Evolutionary conservation across 441 rosid species (phyloP), one percentile per base, ranked within the genome.

Genomic region (Eruca vesicaria): DNA sequence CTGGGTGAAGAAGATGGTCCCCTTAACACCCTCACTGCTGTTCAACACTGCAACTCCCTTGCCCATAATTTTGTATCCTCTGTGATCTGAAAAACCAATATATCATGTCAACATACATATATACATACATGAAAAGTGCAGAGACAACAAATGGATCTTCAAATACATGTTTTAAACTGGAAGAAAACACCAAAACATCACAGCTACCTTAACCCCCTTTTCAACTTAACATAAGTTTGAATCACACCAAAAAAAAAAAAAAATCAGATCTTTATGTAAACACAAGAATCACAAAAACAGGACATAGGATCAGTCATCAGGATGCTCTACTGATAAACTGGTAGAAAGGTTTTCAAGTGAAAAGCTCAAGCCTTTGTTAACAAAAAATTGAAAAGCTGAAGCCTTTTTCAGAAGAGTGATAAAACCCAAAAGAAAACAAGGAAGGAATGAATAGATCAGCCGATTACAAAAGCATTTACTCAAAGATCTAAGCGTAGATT

Each of bases 31-130:
- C 81, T 88, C 91, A 11, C 83, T 87, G 80, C 89, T 81, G 73
- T 78, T 78, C 73, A 95, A 88, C 52, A 93, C 97, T 0, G 83
- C 92, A 4, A 95, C 98, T 32, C 89, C 98, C 80, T 95, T 95
- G 79, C 82, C 96, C 99, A 95, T 95, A 35, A 61, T 88, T 6
- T 18, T 32, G 6, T 48, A 10, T 35, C 63, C 64, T 68, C 29
- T 89, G 97, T 94, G 99, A 89, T 94, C 98, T 89, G 70, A 28
- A 76, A 66, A 58, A n/a, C 6, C 8, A 18, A 78, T 57, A 61
- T 2, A 61, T 43, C 28, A 32, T 18, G 15, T 48, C 48, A 69
- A 55, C 52, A 53, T 6, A 52, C 7, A 6, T 14, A 55, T 20
- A 76, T 26, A 20, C 3, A 32, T 32, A 64, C 6, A 56, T 19